Evolutionary conservation across 805 yeast species (phyloP), one percentile per base, ranked within the genome.

Genomic region (Isabelozyma heimii): DNA sequence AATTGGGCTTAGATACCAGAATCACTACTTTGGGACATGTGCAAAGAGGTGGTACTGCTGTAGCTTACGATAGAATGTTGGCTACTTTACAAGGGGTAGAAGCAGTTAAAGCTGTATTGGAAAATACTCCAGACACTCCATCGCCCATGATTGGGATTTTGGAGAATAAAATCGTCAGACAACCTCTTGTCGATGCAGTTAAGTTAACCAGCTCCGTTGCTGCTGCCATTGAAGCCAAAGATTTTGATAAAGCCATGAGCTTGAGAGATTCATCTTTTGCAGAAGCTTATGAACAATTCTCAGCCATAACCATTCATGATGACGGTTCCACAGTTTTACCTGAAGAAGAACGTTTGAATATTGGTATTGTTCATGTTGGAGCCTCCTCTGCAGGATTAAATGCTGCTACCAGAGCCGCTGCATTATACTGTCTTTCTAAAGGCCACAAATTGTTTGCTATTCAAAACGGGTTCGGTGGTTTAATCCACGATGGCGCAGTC

Each of bases 41-140:
- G 40, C 92, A 86, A 70, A 77, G 92, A 71, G 92, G 92, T 70
- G 92, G 92, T 61, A 77, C 86, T 17, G 90, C 92, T 1, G 89
- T 84, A 44, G 89, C 91, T 1, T 83, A 71, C 57, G 92, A 86
- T 63, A 73, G 92, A 58, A 66, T 82, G 60, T 67, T 87, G 53
- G 91, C 91, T 35, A 86, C 92, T 17, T 62, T 86, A 54, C 92
- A 86, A 73, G 92, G 91, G 70, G 91, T 85, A 43, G 91, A 85
- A 57, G 91, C 91, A 5, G 90, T 86, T 45, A 77, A 82, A 54
- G 91, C 91, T 1, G 86, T 86, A 10, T 72, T 87, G 60, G 89
- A 84, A 48, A 68, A 76, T 43, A 78, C 84, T 7, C 88, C 89
- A 16, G 83, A 78, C 1, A 81, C 84, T n/a, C 89, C 89, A 48